Conservation (phyloP, 75 land plant species). For the Pinus taeda region DNA sequence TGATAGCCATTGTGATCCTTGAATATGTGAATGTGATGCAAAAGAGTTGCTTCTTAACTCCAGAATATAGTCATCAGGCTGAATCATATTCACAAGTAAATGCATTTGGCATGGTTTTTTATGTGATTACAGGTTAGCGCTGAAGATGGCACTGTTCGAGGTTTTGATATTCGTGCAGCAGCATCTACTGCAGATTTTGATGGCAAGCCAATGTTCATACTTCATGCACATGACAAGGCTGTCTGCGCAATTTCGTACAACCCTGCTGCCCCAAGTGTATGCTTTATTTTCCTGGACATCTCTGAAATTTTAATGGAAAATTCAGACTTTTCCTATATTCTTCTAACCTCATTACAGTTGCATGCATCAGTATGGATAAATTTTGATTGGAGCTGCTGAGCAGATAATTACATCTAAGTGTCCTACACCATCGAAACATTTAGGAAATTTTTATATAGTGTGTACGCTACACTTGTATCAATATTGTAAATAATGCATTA, state of each 20-base stretch:
- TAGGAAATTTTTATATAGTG: no score
- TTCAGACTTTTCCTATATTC: no score
- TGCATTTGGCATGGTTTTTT: neutral
- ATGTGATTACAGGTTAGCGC: slow-evolving; percentile 63
- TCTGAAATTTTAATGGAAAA: neutral
- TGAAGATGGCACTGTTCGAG: slow-evolving; percentile 83
- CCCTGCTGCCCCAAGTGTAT: slow-evolving; percentile 75
- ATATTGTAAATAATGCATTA: no score
- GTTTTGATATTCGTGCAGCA: slow-evolving; percentile 70
- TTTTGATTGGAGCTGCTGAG: no score
- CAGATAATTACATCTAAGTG: no score
- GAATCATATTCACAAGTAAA: neutral
- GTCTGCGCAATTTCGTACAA: slow-evolving; percentile 71
- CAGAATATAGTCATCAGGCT: neutral
- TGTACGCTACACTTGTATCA: no score
- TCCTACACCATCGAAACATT: no score
- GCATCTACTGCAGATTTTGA: slow-evolving; percentile 28
- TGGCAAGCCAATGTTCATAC: slow-evolving; percentile 61
- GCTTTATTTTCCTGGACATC: neutral
- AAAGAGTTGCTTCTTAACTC: neutral
- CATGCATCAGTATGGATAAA: no score
- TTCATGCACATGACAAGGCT: slow-evolving; percentile 98
- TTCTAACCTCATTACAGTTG: no score
- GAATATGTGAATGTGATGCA: neutral
- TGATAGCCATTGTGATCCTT: neutral